Evolutionary conservation across 305 asterid species (phyloP).

Genomic region (Rubia tinctorum): DNA sequence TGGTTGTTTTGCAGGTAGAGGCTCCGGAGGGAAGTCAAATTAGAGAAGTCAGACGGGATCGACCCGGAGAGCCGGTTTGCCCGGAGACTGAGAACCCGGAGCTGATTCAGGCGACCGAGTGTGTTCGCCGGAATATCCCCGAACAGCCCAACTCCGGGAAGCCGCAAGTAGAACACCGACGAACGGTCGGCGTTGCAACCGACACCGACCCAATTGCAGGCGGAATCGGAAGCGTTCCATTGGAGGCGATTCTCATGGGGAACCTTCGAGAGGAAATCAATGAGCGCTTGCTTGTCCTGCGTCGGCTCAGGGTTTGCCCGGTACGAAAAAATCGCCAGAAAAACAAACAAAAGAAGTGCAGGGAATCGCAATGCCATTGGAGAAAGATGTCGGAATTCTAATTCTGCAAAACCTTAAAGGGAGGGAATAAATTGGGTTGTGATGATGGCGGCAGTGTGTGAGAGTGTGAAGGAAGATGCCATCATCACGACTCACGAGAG

Average conservation of each 20-base stretch:
- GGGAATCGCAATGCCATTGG: slow-evolving; percentile 12
- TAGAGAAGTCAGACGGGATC: slow-evolving; percentile 70
- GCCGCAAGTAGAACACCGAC: slow-evolving; percentile 54
- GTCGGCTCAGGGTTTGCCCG: slow-evolving; percentile 58
- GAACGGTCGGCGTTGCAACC: slow-evolving; percentile 62
- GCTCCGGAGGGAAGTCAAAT: slow-evolving; percentile 59
- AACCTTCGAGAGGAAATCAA: slow-evolving; percentile 50
- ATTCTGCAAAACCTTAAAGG: too few species aligned
- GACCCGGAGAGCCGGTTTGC: slow-evolving; percentile 68
- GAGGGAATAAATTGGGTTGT: background rate
- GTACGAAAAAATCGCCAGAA: background rate
- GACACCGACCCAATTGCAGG: slow-evolving; percentile 86
- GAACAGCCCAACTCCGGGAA: slow-evolving; percentile 86
- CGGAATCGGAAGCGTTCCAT: slow-evolving; percentile 65
- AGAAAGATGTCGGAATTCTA: background rate
- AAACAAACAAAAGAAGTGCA: background rate
- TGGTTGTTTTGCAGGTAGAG: slow-evolving; percentile 67
- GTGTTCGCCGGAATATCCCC: slow-evolving; percentile 73
- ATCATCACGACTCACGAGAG: slow-evolving; percentile 2
- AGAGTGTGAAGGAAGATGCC: background rate
- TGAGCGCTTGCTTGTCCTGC: slow-evolving; percentile 78
- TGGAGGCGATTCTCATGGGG: slow-evolving; percentile 67
- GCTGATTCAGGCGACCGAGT: slow-evolving; percentile 56
- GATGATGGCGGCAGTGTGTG: background rate
- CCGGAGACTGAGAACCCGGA: slow-evolving; percentile 83